Base-by-base conservation (phyloP, 2,329 filamentous ascomycete genomes). In the Claviceps capensis region DNA sequence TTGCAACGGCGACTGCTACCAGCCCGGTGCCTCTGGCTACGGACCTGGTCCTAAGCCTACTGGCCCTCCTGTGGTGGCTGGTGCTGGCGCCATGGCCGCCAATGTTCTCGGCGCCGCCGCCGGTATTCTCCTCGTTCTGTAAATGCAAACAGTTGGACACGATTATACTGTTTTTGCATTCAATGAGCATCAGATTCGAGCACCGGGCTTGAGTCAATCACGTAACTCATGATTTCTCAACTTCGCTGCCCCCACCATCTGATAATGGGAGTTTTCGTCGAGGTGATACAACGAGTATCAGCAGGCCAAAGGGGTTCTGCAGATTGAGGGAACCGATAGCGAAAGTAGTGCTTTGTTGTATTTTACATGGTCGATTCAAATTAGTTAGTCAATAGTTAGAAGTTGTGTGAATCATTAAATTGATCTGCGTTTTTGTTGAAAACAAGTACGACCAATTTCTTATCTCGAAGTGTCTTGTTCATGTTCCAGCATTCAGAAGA, bases 71-170 rank as follows among this genome's bases (percentile, higher is more conserved):
- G 40, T 50, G 9, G 53, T 59, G n/a, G 59, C 49, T 23, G 60
- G 58, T 49, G 56, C 58, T 37, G 55, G 53, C 53, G 54, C 53
- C 51, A 51, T 50, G 19, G 52, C 53, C 3, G 51, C 52, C 54
- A 58, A 57, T 37, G 22, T 62, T 22, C 34, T 61, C n/a, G 58
- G 57, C 36, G 58, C 57, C 36, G 52, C 59, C 23, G 60, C 55
- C 11, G 60, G 56, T 50, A 48, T 62, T 42, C 50, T 54, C 36
- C 52, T 62, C 41, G 43, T 62, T 46, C 51, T 62, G 52, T 62
- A 60, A 57, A 54, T 16, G 36, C 17, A 43, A 16, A 8, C 42
- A n/a, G 19, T 23, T 26, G 3, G 3, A 14, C 11, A 22, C 11
- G 42, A 14, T 14, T 16, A 6, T 7, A 3, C 41, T 43, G 19